Conservation (phyloP, 225 moss, liverwort and hornwort genomes). For the Thuidium tamariscinum region DNA sequence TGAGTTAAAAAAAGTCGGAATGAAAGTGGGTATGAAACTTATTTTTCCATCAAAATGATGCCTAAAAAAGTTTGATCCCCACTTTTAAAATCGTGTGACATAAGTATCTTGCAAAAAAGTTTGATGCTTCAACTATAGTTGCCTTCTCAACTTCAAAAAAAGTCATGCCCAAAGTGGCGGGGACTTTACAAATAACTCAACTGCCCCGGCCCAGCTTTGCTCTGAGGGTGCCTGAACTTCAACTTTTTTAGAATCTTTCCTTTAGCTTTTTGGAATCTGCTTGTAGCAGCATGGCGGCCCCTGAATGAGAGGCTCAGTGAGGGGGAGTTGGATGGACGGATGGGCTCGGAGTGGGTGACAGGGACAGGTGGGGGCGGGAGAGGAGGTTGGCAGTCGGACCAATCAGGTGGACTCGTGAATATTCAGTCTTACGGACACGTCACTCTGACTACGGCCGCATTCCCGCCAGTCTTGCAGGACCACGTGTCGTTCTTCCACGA, state of each 20-base stretch:
- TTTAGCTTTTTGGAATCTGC: neutral
- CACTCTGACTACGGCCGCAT: neutral
- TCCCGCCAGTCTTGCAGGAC: neutral
- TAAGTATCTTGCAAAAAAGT: too few relatives aligned
- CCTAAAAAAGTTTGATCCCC: too few relatives aligned
- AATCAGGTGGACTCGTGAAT: neutral
- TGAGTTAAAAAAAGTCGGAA: too few relatives aligned
- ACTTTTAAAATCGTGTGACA: too few relatives aligned
- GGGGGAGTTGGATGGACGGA: neutral
- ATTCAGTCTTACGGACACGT: conserved; percentile 5
- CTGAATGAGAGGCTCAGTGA: neutral
- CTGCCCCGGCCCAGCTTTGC: too few relatives aligned
- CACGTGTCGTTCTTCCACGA: neutral
- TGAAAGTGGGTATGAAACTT: too few relatives aligned
- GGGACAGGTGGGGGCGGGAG: neutral
- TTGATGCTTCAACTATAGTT: too few relatives aligned
- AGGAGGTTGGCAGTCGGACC: neutral
- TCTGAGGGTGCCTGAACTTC: too few relatives aligned
- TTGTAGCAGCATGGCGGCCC: neutral
- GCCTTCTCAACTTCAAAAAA: too few relatives aligned
- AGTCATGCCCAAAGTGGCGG: too few relatives aligned
- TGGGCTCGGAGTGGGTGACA: neutral
- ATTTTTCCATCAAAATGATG: too few relatives aligned
- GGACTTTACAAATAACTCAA: too few relatives aligned
- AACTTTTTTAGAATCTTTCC: neutral